phyloP scores from a whole-genome alignment of 2,329 filamentous ascomycete genomes.

The Neonectria coccinea region DNA sequence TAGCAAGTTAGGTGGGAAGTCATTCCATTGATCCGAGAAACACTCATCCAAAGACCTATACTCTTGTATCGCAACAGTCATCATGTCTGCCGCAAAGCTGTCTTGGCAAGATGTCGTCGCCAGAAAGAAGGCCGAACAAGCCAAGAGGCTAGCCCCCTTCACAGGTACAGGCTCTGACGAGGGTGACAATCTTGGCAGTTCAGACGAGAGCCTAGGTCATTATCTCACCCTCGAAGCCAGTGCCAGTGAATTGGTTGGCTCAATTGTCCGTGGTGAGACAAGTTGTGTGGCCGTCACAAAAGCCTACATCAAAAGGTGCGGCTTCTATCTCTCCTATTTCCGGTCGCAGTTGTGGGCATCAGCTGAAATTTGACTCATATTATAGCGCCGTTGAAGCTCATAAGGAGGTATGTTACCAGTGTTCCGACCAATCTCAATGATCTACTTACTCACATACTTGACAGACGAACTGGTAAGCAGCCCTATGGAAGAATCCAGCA shows the following conservation, averaged over 20 bases:
- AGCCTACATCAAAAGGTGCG: conserved; percentile 24
- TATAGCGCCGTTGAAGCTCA: conserved; percentile 25
- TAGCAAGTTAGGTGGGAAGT: neutral
- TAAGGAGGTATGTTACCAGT: conserved; percentile 14
- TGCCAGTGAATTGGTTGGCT: conserved; percentile 1
- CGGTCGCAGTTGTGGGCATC: no score
- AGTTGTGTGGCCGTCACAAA: conserved; percentile 16
- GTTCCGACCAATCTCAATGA: neutral
- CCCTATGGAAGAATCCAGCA: neutral
- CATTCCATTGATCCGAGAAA: neutral
- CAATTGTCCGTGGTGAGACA: conserved; percentile 4
- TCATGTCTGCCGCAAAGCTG: conserved; percentile 16
- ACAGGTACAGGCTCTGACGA: neutral
- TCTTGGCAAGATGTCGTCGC: conserved; percentile 24
- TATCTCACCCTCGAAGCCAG: neutral
- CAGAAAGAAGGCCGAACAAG: conserved; percentile 12
- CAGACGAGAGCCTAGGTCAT: neutral
- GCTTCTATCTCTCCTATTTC: neutral
- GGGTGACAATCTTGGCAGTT: neutral
- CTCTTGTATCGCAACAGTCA: neutral
- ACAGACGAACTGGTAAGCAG: conserved; percentile 30
- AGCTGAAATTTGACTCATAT: neutral
- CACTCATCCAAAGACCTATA: neutral
- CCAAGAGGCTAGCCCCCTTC: neutral
- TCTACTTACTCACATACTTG: neutral